These are phyloP conservation scores for Raddia guianensis DNA, from an alignment of 176 grass and related monocot species.

Conservation along the genomic window DNA sequence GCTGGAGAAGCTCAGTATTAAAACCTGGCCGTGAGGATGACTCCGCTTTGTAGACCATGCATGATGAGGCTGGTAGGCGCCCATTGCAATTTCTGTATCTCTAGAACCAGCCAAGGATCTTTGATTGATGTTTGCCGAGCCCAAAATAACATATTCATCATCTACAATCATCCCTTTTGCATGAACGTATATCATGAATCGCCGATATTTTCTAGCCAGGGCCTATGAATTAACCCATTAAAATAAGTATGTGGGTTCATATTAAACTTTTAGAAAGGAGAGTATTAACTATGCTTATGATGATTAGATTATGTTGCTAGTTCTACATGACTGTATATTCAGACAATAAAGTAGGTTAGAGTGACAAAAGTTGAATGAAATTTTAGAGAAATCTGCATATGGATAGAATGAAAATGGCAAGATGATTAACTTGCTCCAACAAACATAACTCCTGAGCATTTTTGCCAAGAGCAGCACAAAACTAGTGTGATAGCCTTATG, in stretches of 20 bases:
- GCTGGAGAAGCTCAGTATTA: background rate
- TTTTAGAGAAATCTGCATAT: background rate
- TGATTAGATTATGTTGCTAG: background rate
- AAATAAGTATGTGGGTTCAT: slow-evolving; percentile 17
- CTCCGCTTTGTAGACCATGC: slow-evolving; percentile 62
- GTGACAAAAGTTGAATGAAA: background rate
- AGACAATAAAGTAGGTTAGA: background rate
- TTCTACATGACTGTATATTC: background rate
- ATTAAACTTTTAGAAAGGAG: slow-evolving; percentile 22
- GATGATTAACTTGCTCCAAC: background rate
- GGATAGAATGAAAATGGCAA: background rate
- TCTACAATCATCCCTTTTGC: slow-evolving; percentile 97
- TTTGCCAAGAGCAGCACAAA: background rate
- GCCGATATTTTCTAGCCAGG: slow-evolving; percentile 59
- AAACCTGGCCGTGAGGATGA: slow-evolving; percentile 89
- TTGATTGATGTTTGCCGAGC: slow-evolving; percentile 98
- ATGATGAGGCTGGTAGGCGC: slow-evolving; percentile 91
- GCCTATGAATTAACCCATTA: slow-evolving; percentile 43
- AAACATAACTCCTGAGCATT: background rate
- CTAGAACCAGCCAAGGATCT: slow-evolving; percentile 84
- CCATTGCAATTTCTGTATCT: slow-evolving; percentile 99
- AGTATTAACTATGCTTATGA: background rate
- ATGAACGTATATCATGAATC: slow-evolving; percentile 99
- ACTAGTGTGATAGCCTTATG: background rate
- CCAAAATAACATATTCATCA: slow-evolving; percentile 86